Evolutionary conservation across 345 rosid species (phyloP).

Genomic region (Balakata baccata): DNA sequence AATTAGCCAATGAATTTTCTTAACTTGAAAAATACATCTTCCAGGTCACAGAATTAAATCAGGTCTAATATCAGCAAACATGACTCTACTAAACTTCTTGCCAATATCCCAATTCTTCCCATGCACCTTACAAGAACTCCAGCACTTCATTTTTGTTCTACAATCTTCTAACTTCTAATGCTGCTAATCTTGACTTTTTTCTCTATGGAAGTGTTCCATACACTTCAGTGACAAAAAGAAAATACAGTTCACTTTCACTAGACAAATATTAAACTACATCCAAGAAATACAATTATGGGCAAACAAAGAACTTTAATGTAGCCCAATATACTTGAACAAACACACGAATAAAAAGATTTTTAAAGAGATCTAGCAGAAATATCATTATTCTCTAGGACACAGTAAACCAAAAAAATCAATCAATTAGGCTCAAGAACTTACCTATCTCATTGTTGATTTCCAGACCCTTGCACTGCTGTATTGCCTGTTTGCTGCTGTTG

Average conservation of each 20-base stretch:
- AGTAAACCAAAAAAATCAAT: neutral
- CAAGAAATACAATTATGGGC: neutral
- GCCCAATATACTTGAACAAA: neutral
- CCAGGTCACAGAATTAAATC: neutral
- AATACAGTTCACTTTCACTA: neutral
- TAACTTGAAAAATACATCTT: no score
- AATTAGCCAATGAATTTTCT: no score
- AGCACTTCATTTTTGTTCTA: neutral
- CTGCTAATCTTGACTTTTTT: neutral
- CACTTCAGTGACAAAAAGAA: neutral
- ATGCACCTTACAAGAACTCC: conserved; percentile 6
- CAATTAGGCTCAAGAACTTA: conserved; percentile 10
- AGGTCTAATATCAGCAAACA: neutral
- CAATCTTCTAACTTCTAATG: neutral
- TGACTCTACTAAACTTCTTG: neutral
- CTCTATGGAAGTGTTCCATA: neutral
- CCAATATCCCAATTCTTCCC: neutral
- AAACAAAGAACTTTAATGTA: neutral
- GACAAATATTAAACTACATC: neutral
- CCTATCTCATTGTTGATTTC: conserved; percentile 34
- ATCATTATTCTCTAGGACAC: neutral
- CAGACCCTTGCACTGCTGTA: conserved; percentile 22
- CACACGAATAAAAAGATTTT: neutral
- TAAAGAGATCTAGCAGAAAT: neutral
- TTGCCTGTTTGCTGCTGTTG: conserved; percentile 43